phyloP scores from a whole-genome alignment of 305 asterid genomes.

The Rubia peregrina region DNA sequence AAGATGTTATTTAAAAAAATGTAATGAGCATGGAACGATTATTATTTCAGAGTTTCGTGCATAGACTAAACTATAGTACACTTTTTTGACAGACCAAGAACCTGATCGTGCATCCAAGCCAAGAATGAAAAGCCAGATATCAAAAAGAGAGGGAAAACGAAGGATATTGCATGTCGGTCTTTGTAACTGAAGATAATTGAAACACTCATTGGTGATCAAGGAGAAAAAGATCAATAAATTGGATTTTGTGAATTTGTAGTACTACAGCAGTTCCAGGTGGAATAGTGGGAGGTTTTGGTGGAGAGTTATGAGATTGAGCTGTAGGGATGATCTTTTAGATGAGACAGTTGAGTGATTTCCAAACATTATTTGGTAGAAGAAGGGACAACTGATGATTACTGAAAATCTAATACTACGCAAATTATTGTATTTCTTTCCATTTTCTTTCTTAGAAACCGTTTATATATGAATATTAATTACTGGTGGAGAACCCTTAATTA shows the following conservation, averaged over 20 bases:
- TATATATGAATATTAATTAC: too few relatives aligned
- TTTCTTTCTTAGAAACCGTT: too few relatives aligned
- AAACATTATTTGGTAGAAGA: neutral
- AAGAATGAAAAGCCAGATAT: neutral
- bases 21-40: too few relatives aligned
- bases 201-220: too few relatives aligned
- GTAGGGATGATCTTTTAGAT: neutral
- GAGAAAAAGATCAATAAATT: too few relatives aligned
- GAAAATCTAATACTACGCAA: neutral
- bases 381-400: neutral
- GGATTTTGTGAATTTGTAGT: neutral
- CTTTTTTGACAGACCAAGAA: neutral
- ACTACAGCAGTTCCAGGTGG: neutral
- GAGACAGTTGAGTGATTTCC: conserved; percentile 8
- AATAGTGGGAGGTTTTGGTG: neutral
- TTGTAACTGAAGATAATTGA: neutral
- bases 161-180: neutral
- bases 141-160: neutral
- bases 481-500: too few relatives aligned
- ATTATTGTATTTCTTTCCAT: too few relatives aligned
- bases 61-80: too few relatives aligned
- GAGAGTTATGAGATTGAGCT: neutral
- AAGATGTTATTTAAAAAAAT: too few relatives aligned
- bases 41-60: too few relatives aligned
- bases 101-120: neutral